These are phyloP conservation scores for Chlamydomonas applanata DNA, from an alignment of 139 green algal species.

Conservation along the genomic window DNA sequence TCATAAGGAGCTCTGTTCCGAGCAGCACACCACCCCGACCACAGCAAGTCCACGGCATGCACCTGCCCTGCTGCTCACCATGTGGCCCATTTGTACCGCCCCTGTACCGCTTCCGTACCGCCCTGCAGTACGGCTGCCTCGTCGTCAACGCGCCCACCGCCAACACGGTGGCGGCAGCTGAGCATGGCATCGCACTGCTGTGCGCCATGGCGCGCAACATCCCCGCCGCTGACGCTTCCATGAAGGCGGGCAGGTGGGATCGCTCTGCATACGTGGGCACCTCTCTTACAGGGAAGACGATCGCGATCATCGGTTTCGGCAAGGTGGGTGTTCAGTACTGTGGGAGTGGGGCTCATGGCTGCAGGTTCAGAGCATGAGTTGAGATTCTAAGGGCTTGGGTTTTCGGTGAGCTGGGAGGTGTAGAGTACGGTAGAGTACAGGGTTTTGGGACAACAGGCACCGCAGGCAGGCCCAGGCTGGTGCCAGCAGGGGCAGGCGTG, in stretches of 20 bases:
- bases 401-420: too few relatives aligned
- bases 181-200: conserved; percentile 96
- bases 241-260: conserved; percentile 90
- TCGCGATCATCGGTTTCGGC: conserved; percentile 94
- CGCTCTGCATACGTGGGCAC: conserved; percentile 83
- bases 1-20: too few relatives aligned
- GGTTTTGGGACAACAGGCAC: too few relatives aligned
- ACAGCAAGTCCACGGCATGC: too few relatives aligned
- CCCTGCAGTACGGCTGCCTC: conserved; percentile 73
- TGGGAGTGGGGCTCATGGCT: neutral
- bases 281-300: conserved; percentile 88
- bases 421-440: too few relatives aligned
- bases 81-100: neutral
- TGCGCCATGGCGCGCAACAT: conserved; percentile 86
- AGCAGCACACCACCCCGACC: too few relatives aligned
- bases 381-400: too few relatives aligned
- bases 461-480: too few relatives aligned
- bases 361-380: too few relatives aligned
- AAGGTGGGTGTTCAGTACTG: conserved; percentile 84
- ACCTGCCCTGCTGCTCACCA: neutral
- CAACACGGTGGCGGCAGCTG: conserved; percentile 95
- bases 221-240: conserved; percentile 79
- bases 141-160: conserved; percentile 98
- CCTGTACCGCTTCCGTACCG: neutral
- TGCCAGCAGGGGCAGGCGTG: too few relatives aligned